Base-by-base conservation (phyloP, 2,329 filamentous ascomycete genomes). In the Calonectria multiphialidica region DNA sequence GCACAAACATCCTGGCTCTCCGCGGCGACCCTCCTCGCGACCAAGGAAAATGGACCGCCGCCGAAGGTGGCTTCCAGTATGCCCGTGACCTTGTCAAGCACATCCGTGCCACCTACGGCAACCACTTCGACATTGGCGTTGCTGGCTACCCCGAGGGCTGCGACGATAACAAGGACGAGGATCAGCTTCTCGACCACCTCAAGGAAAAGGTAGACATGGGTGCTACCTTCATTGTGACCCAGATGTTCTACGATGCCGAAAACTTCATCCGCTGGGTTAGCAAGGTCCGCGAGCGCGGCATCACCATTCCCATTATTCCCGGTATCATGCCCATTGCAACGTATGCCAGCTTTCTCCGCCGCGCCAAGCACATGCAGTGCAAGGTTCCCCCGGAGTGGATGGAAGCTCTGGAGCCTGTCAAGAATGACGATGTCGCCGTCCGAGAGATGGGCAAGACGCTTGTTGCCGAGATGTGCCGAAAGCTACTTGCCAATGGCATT, bases 211-310 rank as follows among this genome's bases (percentile, higher is more conserved):
- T 98, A 40, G 97, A 99, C 82, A 94, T 95, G 71, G 97, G 97
- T 64, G 96, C 93, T 74, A 93, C 94, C 8, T 99, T 98, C 82
- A 94, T 99, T 75, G 94, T 99, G 66, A 98, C 97, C 0, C 97
- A 99, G 86, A 99, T 99, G 97, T 98, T 98, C 86, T 99, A 99
- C 87, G 96, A 99, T 81, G 96, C 92, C 62, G 96, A 99, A 80
- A 96, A 97, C 82, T 99, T 99, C 85, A 85, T 98, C 66, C 90
- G 92, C 66, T 99, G 97, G 97, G 94, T 97, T 44, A 88, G 90
- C 77, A 97, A 94, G 82, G 95, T 96, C 71, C 93, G 96, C 62
- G 95, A 93, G 65, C 92, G 91, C 80, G 97, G 97, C 59, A 96
- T 99, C 81, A 92, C 87, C 30, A 88, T 97, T 37, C 94, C 94